Base-by-base conservation (phyloP, 306 rosid genomes). In the Inga leiocalycina region DNA sequence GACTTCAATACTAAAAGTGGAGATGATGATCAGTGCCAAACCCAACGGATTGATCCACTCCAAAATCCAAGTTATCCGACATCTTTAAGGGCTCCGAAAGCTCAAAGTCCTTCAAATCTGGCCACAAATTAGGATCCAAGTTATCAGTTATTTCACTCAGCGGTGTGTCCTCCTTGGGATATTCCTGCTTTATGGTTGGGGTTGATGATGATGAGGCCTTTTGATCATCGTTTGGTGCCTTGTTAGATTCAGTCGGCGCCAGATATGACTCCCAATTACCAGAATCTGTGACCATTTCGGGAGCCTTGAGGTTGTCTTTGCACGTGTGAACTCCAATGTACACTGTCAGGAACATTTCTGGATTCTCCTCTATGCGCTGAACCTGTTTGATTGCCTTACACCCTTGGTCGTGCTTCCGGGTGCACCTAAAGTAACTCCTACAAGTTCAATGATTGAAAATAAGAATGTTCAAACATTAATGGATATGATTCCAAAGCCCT, bases 401-500 rank as follows among this genome's bases (percentile, higher is more conserved):
- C 19, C 90, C 88, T 88, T 93, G 90, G 2, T 93, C 98, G 65
- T 32, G 56, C 81, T 95, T 95, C 56, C 93, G 66, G 1, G 92
- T 91, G 89, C 98, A 95, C 19, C 98, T 87, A 79, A 80, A 95
- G 83, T 95, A 95, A 87, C 97, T 89, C 93, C 98, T 95, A 90
- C 66, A 72, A 75, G 72, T 22, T 16, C 35, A 17, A 51, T 24
- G 35, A 6, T 6, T 72, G 22, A 6, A 62, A 22, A 20, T 22
- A 8, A 22, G 34, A 70, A 20, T 20, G 8, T 41, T 22, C 8
- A 27, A 27, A 27, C 30, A 32, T 3, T 8, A 4, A 43, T 70
- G 15, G 15, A 20, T 20, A 5, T 44, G 11, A 20, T 20, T 44
- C 43, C 37, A 30, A 10, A 24, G 9, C 35, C 66, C 27, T 8